Conservation (phyloP, 2,329 filamentous ascomycete genomes). For the Pochonia chlamydosporia region DNA sequence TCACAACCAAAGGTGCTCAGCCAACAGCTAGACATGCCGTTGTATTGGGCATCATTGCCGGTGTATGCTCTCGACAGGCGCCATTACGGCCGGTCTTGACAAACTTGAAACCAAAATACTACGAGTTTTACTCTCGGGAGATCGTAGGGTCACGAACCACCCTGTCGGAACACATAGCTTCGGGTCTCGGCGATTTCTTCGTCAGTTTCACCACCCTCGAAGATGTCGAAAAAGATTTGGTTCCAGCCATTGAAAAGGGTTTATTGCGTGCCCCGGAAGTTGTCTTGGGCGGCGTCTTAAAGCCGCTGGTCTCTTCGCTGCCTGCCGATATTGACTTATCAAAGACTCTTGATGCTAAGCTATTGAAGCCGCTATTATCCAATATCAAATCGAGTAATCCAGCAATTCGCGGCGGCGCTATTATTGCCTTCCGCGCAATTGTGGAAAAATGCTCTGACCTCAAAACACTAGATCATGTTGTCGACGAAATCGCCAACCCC, state of each 20-base stretch:
- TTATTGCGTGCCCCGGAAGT: constrained; percentile 87
- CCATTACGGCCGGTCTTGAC: constrained; percentile 58
- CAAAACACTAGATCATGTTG: constrained; percentile 57
- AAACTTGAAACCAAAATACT: constrained; percentile 62
- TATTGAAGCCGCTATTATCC: constrained; percentile 82
- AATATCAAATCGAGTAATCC: constrained; percentile 88
- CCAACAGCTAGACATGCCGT: constrained; percentile 65
- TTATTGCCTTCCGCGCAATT: constrained; percentile 68
- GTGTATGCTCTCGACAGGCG: constrained; percentile 71
- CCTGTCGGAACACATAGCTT: constrained; percentile 66
- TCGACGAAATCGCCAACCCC: constrained; percentile 72
- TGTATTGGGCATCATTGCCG: constrained; percentile 79
- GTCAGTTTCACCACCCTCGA: constrained; percentile 63
- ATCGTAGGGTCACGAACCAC: constrained; percentile 71
- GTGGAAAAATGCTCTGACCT: constrained; percentile 55
- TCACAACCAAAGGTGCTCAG: constrained; percentile 63
- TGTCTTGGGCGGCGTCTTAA: constrained; percentile 72
- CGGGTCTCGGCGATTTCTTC: constrained; percentile 79
- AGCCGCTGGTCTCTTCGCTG: constrained; percentile 65
- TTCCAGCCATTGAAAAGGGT: constrained; percentile 82
- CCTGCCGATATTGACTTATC: constrained; percentile 71
- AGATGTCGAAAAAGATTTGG: constrained; percentile 68
- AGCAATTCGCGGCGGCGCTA: constrained; percentile 67
- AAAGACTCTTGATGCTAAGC: constrained; percentile 59
- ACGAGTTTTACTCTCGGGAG: constrained; percentile 80